Evolutionary conservation across 371 early-diverging fungal species (phyloP).

Genomic region (Apophysomyces trapeziformis): DNA sequence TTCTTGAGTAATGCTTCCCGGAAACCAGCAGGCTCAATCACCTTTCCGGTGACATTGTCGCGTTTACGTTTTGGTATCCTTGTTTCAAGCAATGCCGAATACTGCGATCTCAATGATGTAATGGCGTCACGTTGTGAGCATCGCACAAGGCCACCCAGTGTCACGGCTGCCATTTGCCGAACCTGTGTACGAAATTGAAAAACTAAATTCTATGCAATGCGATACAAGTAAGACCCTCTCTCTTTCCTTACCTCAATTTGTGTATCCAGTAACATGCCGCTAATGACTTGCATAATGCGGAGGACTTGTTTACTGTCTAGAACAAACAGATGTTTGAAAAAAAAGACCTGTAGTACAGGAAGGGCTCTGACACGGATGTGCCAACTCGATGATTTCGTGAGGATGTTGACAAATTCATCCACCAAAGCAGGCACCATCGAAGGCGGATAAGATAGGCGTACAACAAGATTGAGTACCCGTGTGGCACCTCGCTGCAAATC

Average conservation of each 20-base stretch:
- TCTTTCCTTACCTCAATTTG: slow-evolving; percentile 70
- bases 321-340: slow-evolving; percentile 73
- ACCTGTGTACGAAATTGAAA: slow-evolving; percentile 51
- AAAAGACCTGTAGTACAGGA: slow-evolving; percentile 81
- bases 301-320: slow-evolving; percentile 55
- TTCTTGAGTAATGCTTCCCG: slow-evolving; percentile 69
- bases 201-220: neutral
- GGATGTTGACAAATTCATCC: slow-evolving; percentile 57
- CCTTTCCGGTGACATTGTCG: slow-evolving; percentile 47
- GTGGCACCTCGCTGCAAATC: slow-evolving; percentile 72
- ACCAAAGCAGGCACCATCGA: slow-evolving; percentile 54
- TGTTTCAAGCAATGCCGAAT: slow-evolving; percentile 33
- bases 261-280: slow-evolving; percentile 67
- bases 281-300: slow-evolving; percentile 67
- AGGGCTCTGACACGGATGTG: slow-evolving; percentile 72
- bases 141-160: slow-evolving; percentile 84
- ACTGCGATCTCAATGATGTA: slow-evolving; percentile 51
- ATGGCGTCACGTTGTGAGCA: slow-evolving; percentile 85
- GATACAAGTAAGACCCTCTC: too few relatives aligned
- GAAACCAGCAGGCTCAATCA: slow-evolving; percentile 54
- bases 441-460: slow-evolving; percentile 62
- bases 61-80: slow-evolving; percentile 52
- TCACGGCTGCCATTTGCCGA: slow-evolving; percentile 80
- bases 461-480: slow-evolving; percentile 53
- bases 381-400: slow-evolving; percentile 71